phyloP scores from a whole-genome alignment of 2,329 filamentous ascomycete species.

The Fusarium temperatum region DNA sequence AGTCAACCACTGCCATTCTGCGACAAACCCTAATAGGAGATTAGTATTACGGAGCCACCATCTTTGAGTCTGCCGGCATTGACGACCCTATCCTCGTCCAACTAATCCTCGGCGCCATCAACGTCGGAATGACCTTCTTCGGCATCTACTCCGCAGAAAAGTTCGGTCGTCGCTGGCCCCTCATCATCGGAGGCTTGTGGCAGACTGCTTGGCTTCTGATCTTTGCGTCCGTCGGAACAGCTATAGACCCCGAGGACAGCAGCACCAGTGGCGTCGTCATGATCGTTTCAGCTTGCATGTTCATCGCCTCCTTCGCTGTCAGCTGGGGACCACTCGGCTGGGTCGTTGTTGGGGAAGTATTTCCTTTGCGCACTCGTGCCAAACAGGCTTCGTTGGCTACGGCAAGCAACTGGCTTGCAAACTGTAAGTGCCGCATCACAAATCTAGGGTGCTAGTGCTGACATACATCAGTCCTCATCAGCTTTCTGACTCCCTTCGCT shows the following conservation, averaged over 20 bases:
- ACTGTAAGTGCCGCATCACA: conserved; percentile 54
- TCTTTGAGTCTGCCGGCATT: conserved; percentile 74
- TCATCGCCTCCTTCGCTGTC: conserved; percentile 75
- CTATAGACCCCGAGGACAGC: conserved; percentile 53
- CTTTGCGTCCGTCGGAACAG: conserved; percentile 67
- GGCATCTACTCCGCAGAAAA: conserved; percentile 75
- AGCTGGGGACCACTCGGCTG: conserved; percentile 78
- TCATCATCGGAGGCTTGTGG: conserved; percentile 74
- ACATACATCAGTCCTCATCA: conserved; percentile 61
- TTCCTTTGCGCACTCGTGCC: conserved; percentile 64
- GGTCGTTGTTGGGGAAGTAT: conserved; percentile 74
- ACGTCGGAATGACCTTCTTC: conserved; percentile 72
- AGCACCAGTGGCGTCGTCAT: conserved; percentile 68
- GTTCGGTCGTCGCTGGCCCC: conserved; percentile 71
- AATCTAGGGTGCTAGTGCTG: not conserved
- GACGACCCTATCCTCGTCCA: conserved; percentile 72
- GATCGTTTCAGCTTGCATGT: conserved; percentile 78
- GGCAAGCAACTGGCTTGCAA: conserved; percentile 66
- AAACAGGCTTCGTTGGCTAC: conserved; percentile 66
- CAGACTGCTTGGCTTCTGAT: conserved; percentile 72
- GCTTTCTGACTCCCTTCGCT: conserved; percentile 75
- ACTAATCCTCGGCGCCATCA: conserved; percentile 74
- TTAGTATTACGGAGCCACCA: conserved; percentile 69
- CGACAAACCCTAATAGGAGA: conserved; percentile 34
- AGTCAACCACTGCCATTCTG: conserved; percentile 52